A percentile compares a stretch with the other conserved stretches of the same genome.
These are phyloP conservation scores for California macrophylla DNA, from an alignment of 441 rosid species.

Conservation along the genomic window DNA sequence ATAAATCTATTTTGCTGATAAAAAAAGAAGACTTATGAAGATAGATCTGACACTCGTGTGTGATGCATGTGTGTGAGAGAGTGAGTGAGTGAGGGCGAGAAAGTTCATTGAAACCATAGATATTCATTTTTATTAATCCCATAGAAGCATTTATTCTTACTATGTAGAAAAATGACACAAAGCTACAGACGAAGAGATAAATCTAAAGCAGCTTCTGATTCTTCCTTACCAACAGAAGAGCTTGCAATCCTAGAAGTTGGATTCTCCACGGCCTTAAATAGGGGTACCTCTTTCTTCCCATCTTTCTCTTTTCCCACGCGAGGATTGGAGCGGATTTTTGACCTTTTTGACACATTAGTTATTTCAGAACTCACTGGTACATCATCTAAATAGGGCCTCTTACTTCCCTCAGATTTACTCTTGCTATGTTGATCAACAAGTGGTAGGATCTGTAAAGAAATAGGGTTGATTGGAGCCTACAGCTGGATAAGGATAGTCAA, in stretches of 20 bases:
- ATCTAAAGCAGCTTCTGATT: conserved; percentile 19
- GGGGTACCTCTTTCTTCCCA: conserved; percentile 13
- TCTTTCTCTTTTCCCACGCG: conserved; percentile 1
- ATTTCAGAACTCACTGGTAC: conserved; percentile 1
- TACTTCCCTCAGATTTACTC: conserved; percentile 14
- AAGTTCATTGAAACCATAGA: not conserved
- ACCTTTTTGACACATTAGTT: conserved; percentile 10
- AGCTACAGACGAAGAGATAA: conserved; percentile 29
- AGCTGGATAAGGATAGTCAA: conserved; percentile 15
- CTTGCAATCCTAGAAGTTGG: not conserved
- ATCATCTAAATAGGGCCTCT: conserved; percentile 15
- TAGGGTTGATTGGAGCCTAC: conserved; percentile 7
- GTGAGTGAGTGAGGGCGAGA: not conserved
- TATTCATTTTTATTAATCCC: not conserved
- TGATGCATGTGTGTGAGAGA: not conserved
- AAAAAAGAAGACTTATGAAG: not conserved
- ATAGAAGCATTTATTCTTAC: not conserved
- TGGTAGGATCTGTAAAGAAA: conserved; percentile 17
- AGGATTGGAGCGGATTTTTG: not conserved
- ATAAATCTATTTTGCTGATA: too few species aligned
- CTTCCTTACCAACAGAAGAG: conserved; percentile 15
- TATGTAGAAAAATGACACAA: not conserved
- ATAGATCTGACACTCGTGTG: not conserved
- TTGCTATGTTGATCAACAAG: conserved; percentile 9
- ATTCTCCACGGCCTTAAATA: conserved; percentile 11